Conservation (phyloP, 768 basidiomycete species). For the Pleurotus sapidus region DNA sequence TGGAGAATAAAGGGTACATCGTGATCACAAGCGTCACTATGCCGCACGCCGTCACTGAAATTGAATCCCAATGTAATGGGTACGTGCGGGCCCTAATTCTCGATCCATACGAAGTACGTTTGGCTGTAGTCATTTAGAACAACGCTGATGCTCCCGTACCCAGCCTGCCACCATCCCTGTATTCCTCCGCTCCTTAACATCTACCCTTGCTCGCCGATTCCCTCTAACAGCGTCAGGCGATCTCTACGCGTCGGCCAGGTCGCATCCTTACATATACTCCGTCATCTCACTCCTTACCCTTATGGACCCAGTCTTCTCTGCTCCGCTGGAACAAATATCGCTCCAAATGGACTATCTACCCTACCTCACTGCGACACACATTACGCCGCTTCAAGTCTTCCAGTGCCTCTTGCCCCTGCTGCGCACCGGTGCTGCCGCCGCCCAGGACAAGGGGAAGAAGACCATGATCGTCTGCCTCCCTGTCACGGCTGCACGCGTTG, state of each 20-base stretch:
- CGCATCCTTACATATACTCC: conserved; percentile 72
- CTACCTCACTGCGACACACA: conserved; percentile 71
- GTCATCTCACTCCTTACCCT: conserved; percentile 76
- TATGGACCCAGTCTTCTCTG: conserved; percentile 35
- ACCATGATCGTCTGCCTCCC: conserved; percentile 76
- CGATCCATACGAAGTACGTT: conserved; percentile 67
- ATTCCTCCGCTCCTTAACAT: conserved; percentile 79
- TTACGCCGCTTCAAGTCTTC: conserved; percentile 73
- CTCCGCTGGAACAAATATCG: conserved; percentile 71
- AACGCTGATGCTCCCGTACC: neutral
- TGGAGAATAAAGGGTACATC: conserved; percentile 80
- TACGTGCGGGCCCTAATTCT: conserved; percentile 81
- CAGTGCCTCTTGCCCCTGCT: conserved; percentile 77
- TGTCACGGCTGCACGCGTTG: conserved; percentile 67
- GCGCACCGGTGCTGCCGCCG: conserved; percentile 59
- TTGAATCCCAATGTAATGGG: conserved; percentile 69
- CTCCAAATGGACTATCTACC: conserved; percentile 62
- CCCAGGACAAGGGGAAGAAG: conserved; percentile 49
- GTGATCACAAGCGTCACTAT: conserved; percentile 78
- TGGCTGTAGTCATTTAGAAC: neutral
- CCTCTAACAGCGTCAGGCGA: conserved; percentile 79
- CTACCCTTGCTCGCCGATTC: conserved; percentile 79
- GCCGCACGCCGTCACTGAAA: conserved; percentile 56
- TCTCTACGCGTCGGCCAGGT: conserved; percentile 65
- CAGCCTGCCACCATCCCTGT: conserved; percentile 70